Conservation (phyloP, 345 rosid species). For the Geranium brycei region DNA sequence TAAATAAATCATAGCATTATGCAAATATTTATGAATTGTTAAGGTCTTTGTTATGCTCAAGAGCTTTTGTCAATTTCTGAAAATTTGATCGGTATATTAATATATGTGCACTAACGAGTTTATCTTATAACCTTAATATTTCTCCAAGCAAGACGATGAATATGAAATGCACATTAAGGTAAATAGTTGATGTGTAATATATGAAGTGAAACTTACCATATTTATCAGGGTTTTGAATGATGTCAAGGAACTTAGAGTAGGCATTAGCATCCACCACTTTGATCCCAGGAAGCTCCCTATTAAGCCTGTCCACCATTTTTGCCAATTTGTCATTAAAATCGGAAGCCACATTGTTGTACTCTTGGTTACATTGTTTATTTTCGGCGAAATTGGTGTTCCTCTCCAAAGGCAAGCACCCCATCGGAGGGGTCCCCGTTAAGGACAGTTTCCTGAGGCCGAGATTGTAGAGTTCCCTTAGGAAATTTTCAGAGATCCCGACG, state of each 20-base stretch:
- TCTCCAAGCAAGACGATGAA: too few relatives aligned
- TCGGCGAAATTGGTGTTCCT: slow-evolving; percentile 28
- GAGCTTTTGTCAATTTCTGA: too few relatives aligned
- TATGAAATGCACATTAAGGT: too few relatives aligned
- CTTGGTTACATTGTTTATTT: slow-evolving; percentile 20
- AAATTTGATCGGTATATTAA: too few relatives aligned
- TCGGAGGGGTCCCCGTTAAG: slow-evolving; percentile 48
- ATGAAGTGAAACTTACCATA: slow-evolving; percentile 28
- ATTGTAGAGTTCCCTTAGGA: slow-evolving; percentile 28
- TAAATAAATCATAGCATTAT: too few relatives aligned
- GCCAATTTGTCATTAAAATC: slow-evolving; percentile 43
- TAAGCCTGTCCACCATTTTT: slow-evolving; percentile 19
- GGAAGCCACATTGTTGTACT: slow-evolving; percentile 29
- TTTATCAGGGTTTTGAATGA: slow-evolving; percentile 24
- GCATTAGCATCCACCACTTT: slow-evolving; percentile 30
- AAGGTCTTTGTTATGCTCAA: too few relatives aligned
- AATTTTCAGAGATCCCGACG: slow-evolving; percentile 26
- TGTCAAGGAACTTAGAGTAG: slow-evolving; percentile 24
- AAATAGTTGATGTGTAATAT: background rate
- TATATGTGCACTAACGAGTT: too few relatives aligned
- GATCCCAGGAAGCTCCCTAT: slow-evolving; percentile 29
- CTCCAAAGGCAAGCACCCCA: slow-evolving; percentile 54
- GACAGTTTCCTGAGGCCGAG: slow-evolving; percentile 54
- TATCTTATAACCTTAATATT: too few relatives aligned
- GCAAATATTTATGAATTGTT: too few relatives aligned